phyloP scores from a whole-genome alignment of 164 flowering plant species.

The Protea cynaroides region DNA sequence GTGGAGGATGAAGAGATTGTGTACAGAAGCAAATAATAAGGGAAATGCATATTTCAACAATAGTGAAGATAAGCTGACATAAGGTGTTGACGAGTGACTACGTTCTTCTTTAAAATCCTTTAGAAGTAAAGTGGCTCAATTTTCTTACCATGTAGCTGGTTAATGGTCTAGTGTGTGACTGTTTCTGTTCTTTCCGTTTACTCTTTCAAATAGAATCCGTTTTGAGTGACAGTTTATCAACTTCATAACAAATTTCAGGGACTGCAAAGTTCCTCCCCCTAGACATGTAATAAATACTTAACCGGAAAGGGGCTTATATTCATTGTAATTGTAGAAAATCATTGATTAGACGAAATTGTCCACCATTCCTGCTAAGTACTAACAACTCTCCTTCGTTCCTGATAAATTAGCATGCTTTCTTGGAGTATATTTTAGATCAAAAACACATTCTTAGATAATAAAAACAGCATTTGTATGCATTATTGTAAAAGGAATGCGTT shows the following conservation, averaged over 20 bases:
- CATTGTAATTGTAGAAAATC: too few species aligned
- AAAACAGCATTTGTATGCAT: too few species aligned
- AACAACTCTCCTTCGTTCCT: too few species aligned
- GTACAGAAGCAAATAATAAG: slow-evolving; percentile 47
- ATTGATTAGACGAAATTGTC: too few species aligned
- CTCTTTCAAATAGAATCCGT: not conserved
- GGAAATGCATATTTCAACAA: not conserved
- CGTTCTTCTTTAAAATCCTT: not conserved
- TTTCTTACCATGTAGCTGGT: not conserved
- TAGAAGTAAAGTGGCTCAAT: slow-evolving; percentile 1
- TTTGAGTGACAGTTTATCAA: not conserved
- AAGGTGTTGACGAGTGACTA: too few species aligned
- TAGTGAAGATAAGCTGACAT: not conserved
- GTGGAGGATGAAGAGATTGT: slow-evolving; percentile 92
- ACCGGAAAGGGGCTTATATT: too few species aligned
- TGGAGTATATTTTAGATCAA: too few species aligned
- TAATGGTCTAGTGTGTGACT: not conserved
- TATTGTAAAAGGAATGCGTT: too few species aligned
- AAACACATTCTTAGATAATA: too few species aligned
- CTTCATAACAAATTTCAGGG: not conserved
- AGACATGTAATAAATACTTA: not conserved
- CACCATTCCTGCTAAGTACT: too few species aligned
- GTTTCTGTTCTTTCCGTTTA: not conserved
- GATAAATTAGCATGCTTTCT: too few species aligned
- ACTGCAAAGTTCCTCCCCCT: not conserved